A percentile compares a stretch with the other conserved stretches of the same genome.
Evolutionary conservation across 345 rosid genomes (phyloP).

Genomic region (Acer negundo): DNA sequence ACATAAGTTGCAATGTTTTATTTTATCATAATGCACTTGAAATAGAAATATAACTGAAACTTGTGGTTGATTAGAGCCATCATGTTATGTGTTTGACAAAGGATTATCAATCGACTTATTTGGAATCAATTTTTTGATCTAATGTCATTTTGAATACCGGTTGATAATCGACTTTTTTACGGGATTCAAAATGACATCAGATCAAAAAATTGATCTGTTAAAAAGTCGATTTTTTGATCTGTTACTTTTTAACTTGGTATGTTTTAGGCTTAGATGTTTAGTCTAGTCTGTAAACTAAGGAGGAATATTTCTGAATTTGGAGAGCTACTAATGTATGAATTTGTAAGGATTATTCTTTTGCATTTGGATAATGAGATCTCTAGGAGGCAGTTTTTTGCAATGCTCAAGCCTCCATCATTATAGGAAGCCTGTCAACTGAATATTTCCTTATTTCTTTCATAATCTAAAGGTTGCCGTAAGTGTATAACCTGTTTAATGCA

Average conservation of each 20-base stretch:
- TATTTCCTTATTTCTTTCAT: background rate
- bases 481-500: slow-evolving; percentile 25
- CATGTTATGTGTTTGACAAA: background rate
- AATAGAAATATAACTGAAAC: background rate
- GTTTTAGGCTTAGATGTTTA: background rate
- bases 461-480: slow-evolving; percentile 11
- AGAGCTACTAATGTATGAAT: background rate
- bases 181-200: too few species aligned
- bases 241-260: background rate
- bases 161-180: too few species aligned
- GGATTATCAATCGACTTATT: background rate
- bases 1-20: background rate
- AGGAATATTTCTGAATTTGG: background rate
- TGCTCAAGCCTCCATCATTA: background rate
- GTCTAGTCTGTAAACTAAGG: background rate
- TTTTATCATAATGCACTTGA: background rate
- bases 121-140: background rate
- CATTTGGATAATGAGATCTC: background rate
- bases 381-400: background rate
- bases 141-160: slow-evolving; percentile 1
- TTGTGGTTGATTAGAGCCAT: background rate
- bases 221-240: too few species aligned
- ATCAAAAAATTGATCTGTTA: too few species aligned
- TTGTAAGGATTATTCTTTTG: background rate
- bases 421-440: background rate